These are phyloP conservation scores for Iodosphaeria phyllophila DNA, from an alignment of 2,329 filamentous ascomycete species.

Conservation along the genomic window DNA sequence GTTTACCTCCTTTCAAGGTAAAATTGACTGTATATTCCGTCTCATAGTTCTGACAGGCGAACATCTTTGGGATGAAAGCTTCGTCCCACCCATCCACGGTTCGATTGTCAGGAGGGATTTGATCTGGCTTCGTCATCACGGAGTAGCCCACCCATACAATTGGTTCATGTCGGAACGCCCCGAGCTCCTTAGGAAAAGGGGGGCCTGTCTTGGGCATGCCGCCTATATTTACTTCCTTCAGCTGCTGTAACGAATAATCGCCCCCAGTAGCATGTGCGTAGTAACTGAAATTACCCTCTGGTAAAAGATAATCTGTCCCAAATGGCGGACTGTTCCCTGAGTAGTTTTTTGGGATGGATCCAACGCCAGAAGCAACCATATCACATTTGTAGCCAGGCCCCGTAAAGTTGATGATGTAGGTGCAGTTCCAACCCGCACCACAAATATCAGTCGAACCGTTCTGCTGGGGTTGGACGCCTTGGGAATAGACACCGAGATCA, in stretches of 20 bases:
- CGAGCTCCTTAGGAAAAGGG: constrained; percentile 14
- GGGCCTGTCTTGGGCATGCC: constrained; percentile 10
- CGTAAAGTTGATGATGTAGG: constrained; percentile 16
- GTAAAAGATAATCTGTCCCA: constrained; percentile 13
- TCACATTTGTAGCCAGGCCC: constrained; percentile 21
- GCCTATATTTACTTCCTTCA: constrained; percentile 10
- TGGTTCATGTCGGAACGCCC: constrained; percentile 18
- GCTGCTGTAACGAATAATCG: constrained; percentile 15
- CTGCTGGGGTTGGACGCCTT: constrained; percentile 8
- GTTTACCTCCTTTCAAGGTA: constrained; percentile 13
- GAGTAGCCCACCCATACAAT: constrained; percentile 20
- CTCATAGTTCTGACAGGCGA: constrained; percentile 19
- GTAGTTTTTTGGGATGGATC: constrained; percentile 10
- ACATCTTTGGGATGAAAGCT: constrained; percentile 15
- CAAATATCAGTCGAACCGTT: constrained; percentile 17
- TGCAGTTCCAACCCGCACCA: constrained; percentile 19
- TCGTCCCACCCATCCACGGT: constrained; percentile 11
- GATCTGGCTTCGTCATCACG: constrained; percentile 6
- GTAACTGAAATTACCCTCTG: constrained; percentile 15
- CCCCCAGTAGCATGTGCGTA: constrained; percentile 12
- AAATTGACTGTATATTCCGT: constrained; percentile 16
- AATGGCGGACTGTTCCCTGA: constrained; percentile 13
- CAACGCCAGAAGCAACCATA: constrained; percentile 13
- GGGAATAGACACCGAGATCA: constrained; percentile 9
- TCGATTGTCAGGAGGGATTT: constrained; percentile 6